Percentiles rank a stretch among this genome's conserved stretches.
These are phyloP conservation scores for Sporothrix brasiliensis DNA, from an alignment of 2,329 filamentous ascomycete species.

Conservation along the genomic window DNA sequence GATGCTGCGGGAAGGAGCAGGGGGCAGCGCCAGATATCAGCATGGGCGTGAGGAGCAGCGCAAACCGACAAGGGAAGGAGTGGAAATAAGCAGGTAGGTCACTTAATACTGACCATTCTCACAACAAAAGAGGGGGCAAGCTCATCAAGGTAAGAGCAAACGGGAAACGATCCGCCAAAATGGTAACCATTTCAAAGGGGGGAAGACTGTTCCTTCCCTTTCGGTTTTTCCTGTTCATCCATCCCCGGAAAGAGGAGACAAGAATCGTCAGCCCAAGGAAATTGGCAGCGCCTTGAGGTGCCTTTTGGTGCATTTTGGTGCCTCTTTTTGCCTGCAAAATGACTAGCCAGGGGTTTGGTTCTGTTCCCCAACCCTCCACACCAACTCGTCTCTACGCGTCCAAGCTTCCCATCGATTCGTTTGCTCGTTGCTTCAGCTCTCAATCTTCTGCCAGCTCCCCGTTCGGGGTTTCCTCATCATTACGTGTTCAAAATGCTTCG, in stretches of 20 bases:
- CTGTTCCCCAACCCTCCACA: background rate
- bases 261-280: background rate
- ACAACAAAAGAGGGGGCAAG: background rate
- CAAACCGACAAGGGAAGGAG: background rate
- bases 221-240: background rate
- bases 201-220: background rate
- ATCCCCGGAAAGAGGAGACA: background rate
- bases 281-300: background rate
- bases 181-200: background rate
- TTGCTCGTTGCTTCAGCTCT: background rate
- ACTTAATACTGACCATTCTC: background rate
- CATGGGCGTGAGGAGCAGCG: background rate
- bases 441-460: background rate
- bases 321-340: background rate
- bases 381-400: background rate
- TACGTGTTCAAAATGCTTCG: no score
- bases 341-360: conserved; percentile 16
- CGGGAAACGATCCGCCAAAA: background rate
- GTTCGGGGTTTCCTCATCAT: background rate
- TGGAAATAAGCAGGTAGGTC: conserved; percentile 14
- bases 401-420: no score
- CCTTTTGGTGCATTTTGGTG: background rate
- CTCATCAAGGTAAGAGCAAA: background rate
- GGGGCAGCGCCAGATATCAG: background rate
- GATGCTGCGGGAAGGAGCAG: conserved; percentile 3